A percentile compares a stretch with the other conserved stretches of the same genome.
Conservation (phyloP, 768 basidiomycete genomes). For the Leccinum disarticulatum region DNA sequence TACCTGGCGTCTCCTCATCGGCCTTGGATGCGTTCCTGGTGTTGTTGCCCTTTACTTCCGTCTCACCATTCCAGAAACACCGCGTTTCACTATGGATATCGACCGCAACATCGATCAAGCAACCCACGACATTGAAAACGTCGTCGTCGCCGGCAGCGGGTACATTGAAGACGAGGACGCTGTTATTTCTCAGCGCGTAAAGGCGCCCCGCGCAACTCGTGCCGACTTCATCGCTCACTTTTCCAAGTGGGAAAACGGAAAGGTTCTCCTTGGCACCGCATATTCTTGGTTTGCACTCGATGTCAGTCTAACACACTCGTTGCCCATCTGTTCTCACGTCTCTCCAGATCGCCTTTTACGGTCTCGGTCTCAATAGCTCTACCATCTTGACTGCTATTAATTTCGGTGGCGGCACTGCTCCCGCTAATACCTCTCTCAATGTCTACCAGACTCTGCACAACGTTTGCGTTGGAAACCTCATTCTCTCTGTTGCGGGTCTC, state of each 20-base stretch:
- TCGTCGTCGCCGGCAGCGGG: slow-evolving; percentile 52
- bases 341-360: slow-evolving; percentile 79
- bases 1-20: slow-evolving; percentile 87
- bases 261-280: slow-evolving; percentile 72
- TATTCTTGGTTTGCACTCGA: slow-evolving; percentile 92
- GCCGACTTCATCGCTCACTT: slow-evolving; percentile 72
- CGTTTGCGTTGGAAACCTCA: slow-evolving; percentile 70
- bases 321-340: neutral
- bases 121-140: slow-evolving; percentile 66
- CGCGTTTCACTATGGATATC: slow-evolving; percentile 90
- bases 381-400: slow-evolving; percentile 75
- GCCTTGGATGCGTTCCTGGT: slow-evolving; percentile 82
- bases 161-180: slow-evolving; percentile 51
- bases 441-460: slow-evolving; percentile 64
- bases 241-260: slow-evolving; percentile 71
- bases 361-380: slow-evolving; percentile 80
- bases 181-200: slow-evolving; percentile 51
- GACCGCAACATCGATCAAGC: slow-evolving; percentile 81
- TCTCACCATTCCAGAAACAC: slow-evolving; percentile 89
- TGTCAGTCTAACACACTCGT: slow-evolving; percentile 38
- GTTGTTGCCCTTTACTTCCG: slow-evolving; percentile 87
- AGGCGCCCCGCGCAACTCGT: slow-evolving; percentile 66
- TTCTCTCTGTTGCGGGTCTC: slow-evolving; percentile 74
- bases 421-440: slow-evolving; percentile 30
- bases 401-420: slow-evolving; percentile 43